phyloP scores from a whole-genome alignment of 2,329 filamentous ascomycete genomes.

The Phialophora verrucosa region DNA sequence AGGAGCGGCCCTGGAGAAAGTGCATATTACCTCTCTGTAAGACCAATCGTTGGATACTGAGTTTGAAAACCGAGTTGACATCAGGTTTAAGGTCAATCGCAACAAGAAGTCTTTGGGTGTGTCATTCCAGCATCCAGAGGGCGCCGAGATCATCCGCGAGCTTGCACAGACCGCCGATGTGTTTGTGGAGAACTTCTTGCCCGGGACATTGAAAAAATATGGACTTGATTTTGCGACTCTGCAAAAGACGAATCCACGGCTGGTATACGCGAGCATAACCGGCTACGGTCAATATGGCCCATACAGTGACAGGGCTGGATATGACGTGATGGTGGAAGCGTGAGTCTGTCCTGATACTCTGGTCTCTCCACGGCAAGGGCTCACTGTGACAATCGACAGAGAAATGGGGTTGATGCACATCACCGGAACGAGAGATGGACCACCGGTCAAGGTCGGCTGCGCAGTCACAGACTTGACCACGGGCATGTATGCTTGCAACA shows the following conservation, averaged over 20 bases:
- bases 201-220: background rate
- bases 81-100: background rate
- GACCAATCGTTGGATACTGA: background rate
- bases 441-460: conserved; percentile 95
- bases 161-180: background rate
- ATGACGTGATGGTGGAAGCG: conserved; percentile 99
- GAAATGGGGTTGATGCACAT: background rate
- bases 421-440: conserved; percentile 69
- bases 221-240: background rate
- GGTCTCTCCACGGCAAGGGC: background rate
- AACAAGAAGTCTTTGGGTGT: background rate
- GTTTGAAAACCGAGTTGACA: background rate
- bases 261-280: conserved; percentile 86
- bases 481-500: conserved; percentile 91
- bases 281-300: conserved; percentile 96
- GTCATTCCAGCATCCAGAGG: conserved; percentile 1
- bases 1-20: background rate
- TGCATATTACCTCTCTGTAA: background rate
- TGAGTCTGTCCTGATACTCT: conserved; percentile 45
- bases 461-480: conserved; percentile 96
- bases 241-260: background rate
- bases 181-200: background rate
- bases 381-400: background rate
- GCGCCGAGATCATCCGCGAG: background rate
- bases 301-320: conserved; percentile 83